Percentiles rank a stretch among this genome's conserved stretches.
phyloP scores from a whole-genome alignment of 1,139 yeast species.

The Suhomyces kunorum region DNA sequence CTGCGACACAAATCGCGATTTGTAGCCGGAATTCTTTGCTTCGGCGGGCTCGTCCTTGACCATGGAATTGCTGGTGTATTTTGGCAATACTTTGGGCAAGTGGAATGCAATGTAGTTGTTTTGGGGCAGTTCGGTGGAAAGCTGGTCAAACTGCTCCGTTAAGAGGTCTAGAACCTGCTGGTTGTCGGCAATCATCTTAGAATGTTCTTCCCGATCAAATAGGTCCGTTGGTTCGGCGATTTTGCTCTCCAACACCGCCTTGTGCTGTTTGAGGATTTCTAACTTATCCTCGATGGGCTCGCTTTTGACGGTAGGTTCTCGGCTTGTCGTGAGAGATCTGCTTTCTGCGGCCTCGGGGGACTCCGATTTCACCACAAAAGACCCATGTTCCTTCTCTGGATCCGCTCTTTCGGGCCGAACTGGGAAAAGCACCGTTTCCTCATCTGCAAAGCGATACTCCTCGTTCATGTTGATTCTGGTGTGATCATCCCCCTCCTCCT shows the following conservation, averaged over 20 bases:
- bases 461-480: slow-evolving; percentile 63
- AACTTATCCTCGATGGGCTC: slow-evolving; percentile 35
- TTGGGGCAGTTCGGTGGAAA: slow-evolving; percentile 21
- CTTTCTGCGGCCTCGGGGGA: slow-evolving; percentile 31
- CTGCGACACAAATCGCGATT: slow-evolving; percentile 7
- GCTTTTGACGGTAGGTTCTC: slow-evolving; percentile 38
- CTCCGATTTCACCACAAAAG: slow-evolving; percentile 13
- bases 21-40: slow-evolving; percentile 7
- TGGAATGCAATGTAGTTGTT: slow-evolving; percentile 59
- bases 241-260: slow-evolving; percentile 34
- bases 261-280: slow-evolving; percentile 28
- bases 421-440: slow-evolving; percentile 47
- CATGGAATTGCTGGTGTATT: slow-evolving; percentile 42
- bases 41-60: slow-evolving; percentile 15
- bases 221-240: slow-evolving; percentile 34
- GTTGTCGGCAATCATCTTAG: slow-evolving; percentile 37
- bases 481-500: slow-evolving; percentile 38
- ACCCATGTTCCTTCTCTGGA: slow-evolving; percentile 21
- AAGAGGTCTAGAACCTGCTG: slow-evolving; percentile 31
- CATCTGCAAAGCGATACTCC: slow-evolving; percentile 53
- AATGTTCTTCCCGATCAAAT: slow-evolving; percentile 34
- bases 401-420: slow-evolving; percentile 41
- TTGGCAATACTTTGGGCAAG: slow-evolving; percentile 68
- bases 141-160: slow-evolving; percentile 26
- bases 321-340: slow-evolving; percentile 24